These are phyloP conservation scores for Mimosa bimucronata DNA, from an alignment of 306 rosid species.

Conservation along the genomic window DNA sequence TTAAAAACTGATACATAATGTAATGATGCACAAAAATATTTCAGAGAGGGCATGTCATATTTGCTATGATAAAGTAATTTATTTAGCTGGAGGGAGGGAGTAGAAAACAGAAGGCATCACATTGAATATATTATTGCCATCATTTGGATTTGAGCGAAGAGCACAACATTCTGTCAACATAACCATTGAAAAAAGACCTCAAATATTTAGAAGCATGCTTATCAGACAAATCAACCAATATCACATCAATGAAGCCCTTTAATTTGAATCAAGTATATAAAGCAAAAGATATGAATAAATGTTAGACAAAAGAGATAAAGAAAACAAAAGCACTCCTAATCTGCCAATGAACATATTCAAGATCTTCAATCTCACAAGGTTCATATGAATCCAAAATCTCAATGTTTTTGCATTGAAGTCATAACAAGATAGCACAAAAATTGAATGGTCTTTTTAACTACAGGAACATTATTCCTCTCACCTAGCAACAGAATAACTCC, in stretches of 20 bases:
- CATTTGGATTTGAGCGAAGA: background rate
- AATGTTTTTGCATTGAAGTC: background rate
- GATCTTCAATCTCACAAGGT: constrained; percentile 18
- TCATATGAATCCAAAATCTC: background rate
- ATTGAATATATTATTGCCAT: background rate
- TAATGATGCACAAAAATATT: too few species aligned
- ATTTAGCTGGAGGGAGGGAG: too few species aligned
- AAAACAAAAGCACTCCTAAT: background rate
- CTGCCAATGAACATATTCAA: constrained; percentile 17
- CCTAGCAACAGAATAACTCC: constrained; percentile 95
- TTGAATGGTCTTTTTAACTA: background rate
- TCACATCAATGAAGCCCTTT: background rate
- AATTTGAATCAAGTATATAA: background rate
- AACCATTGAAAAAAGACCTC: background rate
- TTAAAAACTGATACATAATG: too few species aligned
- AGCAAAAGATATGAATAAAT: background rate
- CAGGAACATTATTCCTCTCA: constrained; percentile 26
- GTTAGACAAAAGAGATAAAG: background rate
- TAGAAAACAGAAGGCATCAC: constrained; percentile 4
- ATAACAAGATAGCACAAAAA: background rate
- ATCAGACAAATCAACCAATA: background rate
- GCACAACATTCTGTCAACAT: background rate
- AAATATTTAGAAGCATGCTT: constrained; percentile 6
- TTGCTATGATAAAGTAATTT: too few species aligned
- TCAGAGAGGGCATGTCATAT: too few species aligned